These are phyloP conservation scores for Stagonosporopsis cucurbitacearum DNA, from an alignment of 2,329 filamentous ascomycete species.

Conservation along the genomic window DNA sequence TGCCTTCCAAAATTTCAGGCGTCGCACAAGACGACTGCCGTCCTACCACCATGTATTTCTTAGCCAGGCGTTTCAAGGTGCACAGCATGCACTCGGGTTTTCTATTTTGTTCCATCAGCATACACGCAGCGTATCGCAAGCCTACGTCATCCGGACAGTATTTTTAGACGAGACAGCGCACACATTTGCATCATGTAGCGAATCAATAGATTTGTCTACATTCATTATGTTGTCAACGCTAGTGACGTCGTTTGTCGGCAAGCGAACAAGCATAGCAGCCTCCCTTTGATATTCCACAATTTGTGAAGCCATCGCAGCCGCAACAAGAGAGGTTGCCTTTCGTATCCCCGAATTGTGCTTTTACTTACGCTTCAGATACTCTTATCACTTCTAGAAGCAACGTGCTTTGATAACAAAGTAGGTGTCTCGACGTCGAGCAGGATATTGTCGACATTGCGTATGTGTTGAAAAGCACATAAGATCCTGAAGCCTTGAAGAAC, in stretches of 20 bases:
- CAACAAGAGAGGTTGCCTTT: no score
- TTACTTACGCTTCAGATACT: no score
- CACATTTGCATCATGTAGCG: constrained; percentile 12
- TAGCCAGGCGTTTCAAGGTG: constrained; percentile 20
- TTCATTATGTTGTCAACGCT: background rate
- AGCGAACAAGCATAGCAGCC: background rate
- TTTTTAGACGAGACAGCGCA: constrained; percentile 12
- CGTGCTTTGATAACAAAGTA: no score
- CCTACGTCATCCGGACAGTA: constrained; percentile 2
- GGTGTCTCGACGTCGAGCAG: no score
- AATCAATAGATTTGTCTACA: constrained; percentile 12
- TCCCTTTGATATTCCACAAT: background rate
- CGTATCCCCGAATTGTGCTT: no score
- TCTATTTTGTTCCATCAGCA: background rate
- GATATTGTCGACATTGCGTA: no score
- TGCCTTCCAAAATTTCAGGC: background rate
- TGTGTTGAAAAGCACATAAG: no score
- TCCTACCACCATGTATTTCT: constrained; percentile 18
- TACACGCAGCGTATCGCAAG: background rate
- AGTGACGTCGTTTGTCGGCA: no score
- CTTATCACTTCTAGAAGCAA: no score
- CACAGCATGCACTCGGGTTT: constrained; percentile 6
- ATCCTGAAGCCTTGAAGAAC: no score
- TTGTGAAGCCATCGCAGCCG: background rate
- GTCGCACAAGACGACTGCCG: background rate